Evolutionary conservation across 2,329 filamentous ascomycete species (phyloP), one percentile per base, ranked within the genome.

Genomic region (Scedosporium apiospermum): DNA sequence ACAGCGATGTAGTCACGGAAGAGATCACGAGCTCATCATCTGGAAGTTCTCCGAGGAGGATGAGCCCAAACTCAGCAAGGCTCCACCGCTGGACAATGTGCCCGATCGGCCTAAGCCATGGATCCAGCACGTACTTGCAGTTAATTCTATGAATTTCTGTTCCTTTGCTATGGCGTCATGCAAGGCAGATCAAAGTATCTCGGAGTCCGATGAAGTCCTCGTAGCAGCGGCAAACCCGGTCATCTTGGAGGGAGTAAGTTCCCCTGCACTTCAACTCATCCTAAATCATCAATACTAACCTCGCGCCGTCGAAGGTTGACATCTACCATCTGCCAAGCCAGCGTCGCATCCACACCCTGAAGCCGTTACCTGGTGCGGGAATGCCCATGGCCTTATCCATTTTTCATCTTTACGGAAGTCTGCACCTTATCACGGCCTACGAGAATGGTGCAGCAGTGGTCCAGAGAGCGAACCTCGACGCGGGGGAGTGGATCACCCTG

Each of bases 91-190:
- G 38, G 90, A 96, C 65, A 75, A 77, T 57, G 77, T 71, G 1
- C 73, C 72, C 30, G 75, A 73, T 57, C 82, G 77, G 66, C 83
- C 81, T 18, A 82, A 87, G 68, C 95, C 95, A 34, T 96, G 91
- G 91, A 77, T 97, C n/a, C 74, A 96, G 23, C 85, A 96, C 73
- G 83, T 90, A 3, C 77, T 99, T 4, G 81, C 89, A 4, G 91
- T 98, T 53, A 97, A 97, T 70, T 91, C 93, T 1, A 84, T 98
- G 77, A 99, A 98, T 71, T 99, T 98, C 72, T 99, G 95, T 72
- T 83, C 89, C 1, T 96, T 96, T 72, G 64, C 78, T 64, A 71
- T 75, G 53, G 64, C 65, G 6, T 68, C 73, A 6, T 65, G 72
- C 18, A 65, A 66, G 7, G 21, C 46, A 5, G 30, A 30, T 9